Base-by-base conservation (phyloP, 2,329 filamentous ascomycete genomes). In the Ceratocystis destructans region DNA sequence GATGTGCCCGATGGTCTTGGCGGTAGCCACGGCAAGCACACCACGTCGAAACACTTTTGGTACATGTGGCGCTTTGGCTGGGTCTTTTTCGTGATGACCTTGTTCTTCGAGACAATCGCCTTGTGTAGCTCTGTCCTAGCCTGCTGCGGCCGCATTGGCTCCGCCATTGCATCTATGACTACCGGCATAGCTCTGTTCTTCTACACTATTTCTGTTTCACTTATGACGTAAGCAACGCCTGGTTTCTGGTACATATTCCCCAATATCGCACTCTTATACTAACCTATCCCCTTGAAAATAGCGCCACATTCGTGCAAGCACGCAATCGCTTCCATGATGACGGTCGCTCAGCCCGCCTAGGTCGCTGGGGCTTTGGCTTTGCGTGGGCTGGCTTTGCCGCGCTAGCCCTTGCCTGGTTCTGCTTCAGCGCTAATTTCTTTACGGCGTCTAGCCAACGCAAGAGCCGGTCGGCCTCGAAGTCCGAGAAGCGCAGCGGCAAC, bases 21-120 rank as follows among this genome's bases (percentile, higher is more conserved):
- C 46, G 82, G 87, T 50, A 67, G 69, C 8, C 79, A 85, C 70
- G 83, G 78, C 68, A 76, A 77, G 68, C 70, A 76, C 67, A 86
- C 83, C 2, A 87, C 84, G 5, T 81, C 80, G 69, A 74, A 69
- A 25, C 76, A 77, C 69, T 96, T 86, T 79, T 97, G 82, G 78
- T 90, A 91, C 77, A 81, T 94, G 73, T 95, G 90, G 78, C 85
- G 93, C 50, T 96, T 96, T 79, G 88, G 90, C 75, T 97, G 93
- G 83, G 90, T 92, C 46, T 94, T 96, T 76, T 89, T 89, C 78
- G 79, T 97, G 66, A 87, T 97, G 70, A 84, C 86, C 20, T 82
- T 96, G 46, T 85, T 96, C 79, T 94, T 96, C 75, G 83, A 83
- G 69, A 80, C 83, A 61, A 66, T 84, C 31, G 83, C 87, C 69